Conservation (phyloP, 768 basidiomycete genomes). For the Strobilomyces confusus region DNA sequence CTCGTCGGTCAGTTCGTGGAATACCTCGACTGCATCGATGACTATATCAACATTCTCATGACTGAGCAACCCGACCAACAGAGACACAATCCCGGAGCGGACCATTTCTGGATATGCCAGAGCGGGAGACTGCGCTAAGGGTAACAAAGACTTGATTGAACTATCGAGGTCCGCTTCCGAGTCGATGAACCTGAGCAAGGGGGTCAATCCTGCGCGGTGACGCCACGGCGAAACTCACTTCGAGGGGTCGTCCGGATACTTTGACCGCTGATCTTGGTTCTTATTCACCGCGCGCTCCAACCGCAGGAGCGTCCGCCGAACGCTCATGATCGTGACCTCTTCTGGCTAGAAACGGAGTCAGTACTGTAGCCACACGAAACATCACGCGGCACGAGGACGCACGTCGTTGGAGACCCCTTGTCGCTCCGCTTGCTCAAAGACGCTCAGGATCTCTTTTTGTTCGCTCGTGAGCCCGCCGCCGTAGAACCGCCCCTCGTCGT, state of each 20-base stretch:
- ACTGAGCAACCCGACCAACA: conserved; percentile 80
- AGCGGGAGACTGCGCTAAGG: conserved; percentile 78
- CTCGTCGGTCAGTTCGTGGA: conserved; percentile 95
- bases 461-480: conserved; percentile 90
- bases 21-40: conserved; percentile 89
- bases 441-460: conserved; percentile 93
- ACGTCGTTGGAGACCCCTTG: conserved; percentile 68
- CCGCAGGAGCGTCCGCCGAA: conserved; percentile 69
- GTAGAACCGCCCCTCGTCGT: conserved; percentile 88
- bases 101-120: conserved; percentile 89
- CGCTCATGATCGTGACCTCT: conserved; percentile 61
- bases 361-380: neutral
- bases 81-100: conserved; percentile 61
- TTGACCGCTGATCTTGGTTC: conserved; percentile 96
- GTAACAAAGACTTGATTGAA: conserved; percentile 82
- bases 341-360: conserved; percentile 44
- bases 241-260: conserved; percentile 87
- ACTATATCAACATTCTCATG: conserved; percentile 98
- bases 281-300: conserved; percentile 91
- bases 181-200: conserved; percentile 83
- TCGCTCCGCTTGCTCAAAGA: conserved; percentile 76
- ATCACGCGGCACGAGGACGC: conserved; percentile 27
- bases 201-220: conserved; percentile 1
- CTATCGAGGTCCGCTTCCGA: conserved; percentile 94
- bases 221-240: conserved; percentile 50